A percentile compares a stretch with the other conserved stretches of the same genome.
These are phyloP conservation scores for Blastobotrys chiropterorum DNA, from an alignment of 805 yeast species.

Conservation along the genomic window DNA sequence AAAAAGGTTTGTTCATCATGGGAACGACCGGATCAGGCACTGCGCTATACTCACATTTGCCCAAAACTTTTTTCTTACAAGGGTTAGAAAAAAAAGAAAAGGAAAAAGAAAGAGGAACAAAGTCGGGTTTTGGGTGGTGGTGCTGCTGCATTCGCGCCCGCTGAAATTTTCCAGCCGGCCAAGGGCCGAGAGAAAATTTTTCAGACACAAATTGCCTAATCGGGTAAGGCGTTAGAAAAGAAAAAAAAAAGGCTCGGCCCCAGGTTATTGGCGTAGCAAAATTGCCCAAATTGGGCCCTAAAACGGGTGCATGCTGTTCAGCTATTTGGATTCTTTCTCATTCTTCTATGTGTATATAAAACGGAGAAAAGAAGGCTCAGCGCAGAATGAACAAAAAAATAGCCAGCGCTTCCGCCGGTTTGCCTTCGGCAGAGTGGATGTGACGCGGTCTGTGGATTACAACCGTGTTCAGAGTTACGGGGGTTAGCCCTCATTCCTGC, in stretches of 20 bases:
- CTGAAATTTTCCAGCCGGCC: not conserved
- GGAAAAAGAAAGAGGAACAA: not conserved
- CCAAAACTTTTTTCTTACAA: not conserved
- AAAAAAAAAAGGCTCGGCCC: not conserved
- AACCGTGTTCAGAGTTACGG: no score
- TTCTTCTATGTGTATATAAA: not conserved
- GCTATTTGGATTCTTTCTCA: not conserved
- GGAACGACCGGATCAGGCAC: no score
- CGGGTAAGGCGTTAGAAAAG: no score
- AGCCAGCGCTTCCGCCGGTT: not conserved
- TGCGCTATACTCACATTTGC: not conserved
- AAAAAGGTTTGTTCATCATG: conserved; percentile 17
- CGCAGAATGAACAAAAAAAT: not conserved
- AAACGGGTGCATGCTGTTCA: not conserved
- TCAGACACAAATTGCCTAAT: not conserved
- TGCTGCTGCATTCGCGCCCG: not conserved
- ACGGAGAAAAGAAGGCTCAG: not conserved
- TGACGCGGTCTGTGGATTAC: no score
- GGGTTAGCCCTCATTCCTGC: no score
- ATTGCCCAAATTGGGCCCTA: no score
- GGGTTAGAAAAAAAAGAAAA: not conserved
- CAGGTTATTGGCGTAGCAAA: not conserved
- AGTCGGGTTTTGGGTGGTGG: not conserved
- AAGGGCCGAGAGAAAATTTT: not conserved
- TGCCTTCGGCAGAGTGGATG: no score